Evolutionary conservation across 2,329 filamentous ascomycete genomes (phyloP).

Genomic region (Pseudogymnoascus sp.): DNA sequence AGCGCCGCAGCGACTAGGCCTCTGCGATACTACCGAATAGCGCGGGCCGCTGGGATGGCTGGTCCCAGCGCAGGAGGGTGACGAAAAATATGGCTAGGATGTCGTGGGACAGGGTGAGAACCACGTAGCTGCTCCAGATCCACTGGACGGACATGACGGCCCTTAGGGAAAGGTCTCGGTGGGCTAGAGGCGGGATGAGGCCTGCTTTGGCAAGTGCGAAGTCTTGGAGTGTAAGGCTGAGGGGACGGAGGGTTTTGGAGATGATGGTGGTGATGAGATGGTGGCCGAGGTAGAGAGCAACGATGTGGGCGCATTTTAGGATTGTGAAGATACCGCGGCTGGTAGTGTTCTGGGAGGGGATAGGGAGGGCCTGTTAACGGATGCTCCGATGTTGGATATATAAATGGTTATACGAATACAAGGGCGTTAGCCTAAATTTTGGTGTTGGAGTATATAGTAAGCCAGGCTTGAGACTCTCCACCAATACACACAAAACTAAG

Average conservation of each 20-base stretch:
- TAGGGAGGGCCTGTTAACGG: background rate
- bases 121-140: background rate
- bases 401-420: too few relatives aligned
- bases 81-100: conserved; percentile 14
- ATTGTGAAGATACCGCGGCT: background rate
- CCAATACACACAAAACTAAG: too few relatives aligned
- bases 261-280: background rate
- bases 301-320: background rate
- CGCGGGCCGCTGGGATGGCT: conserved; percentile 12
- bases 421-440: too few relatives aligned
- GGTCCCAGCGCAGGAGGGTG: conserved; percentile 2
- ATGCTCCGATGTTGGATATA: too few relatives aligned
- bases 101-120: background rate
- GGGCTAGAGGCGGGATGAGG: background rate
- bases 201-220: background rate
- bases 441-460: too few relatives aligned
- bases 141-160: background rate
- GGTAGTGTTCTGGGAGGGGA: background rate
- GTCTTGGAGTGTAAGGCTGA: background rate
- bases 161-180: background rate
- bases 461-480: too few relatives aligned
- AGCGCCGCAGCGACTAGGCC: conserved; percentile 13
- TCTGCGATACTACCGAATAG: conserved; percentile 13
- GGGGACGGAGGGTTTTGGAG: background rate
- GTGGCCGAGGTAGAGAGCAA: background rate